These are phyloP conservation scores for Phylloporus rhodoxanthus DNA, from an alignment of 768 basidiomycete genomes.

Conservation along the genomic window DNA sequence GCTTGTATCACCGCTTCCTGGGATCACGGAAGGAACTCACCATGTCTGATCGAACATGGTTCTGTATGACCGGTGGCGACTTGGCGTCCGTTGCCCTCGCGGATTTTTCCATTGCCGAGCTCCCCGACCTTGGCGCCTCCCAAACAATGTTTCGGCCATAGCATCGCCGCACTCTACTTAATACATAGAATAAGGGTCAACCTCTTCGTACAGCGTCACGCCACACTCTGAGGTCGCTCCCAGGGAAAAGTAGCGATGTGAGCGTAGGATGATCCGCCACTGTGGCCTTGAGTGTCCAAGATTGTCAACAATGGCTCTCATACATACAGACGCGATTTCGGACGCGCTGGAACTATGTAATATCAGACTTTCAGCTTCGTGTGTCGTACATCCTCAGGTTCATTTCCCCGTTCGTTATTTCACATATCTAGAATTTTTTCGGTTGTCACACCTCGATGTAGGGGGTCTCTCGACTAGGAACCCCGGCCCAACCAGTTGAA, in stretches of 20 bases:
- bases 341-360: background rate
- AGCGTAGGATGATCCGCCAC: conserved; percentile 13
- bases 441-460: background rate
- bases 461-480: background rate
- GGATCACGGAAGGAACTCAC: conserved; percentile 2
- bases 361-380: background rate
- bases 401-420: background rate
- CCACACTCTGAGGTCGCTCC: background rate
- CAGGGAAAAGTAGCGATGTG: background rate
- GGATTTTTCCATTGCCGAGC: conserved; percentile 9
- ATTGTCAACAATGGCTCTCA: conserved; percentile 7
- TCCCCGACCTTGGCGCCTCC: conserved; percentile 6
- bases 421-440: background rate
- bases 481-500: background rate
- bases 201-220: background rate
- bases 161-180: background rate
- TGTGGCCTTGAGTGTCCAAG: conserved; percentile 4
- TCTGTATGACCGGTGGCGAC: conserved; percentile 11
- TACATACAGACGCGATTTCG: background rate
- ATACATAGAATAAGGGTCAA: background rate
- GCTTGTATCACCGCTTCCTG: conserved; percentile 8
- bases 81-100: conserved; percentile 10
- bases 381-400: background rate
- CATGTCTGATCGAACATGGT: conserved; percentile 1
- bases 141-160: background rate